Evolutionary conservation across 768 basidiomycete species (phyloP), one percentile per base, ranked within the genome.

Genomic region (Cystoderma amianthinum): DNA sequence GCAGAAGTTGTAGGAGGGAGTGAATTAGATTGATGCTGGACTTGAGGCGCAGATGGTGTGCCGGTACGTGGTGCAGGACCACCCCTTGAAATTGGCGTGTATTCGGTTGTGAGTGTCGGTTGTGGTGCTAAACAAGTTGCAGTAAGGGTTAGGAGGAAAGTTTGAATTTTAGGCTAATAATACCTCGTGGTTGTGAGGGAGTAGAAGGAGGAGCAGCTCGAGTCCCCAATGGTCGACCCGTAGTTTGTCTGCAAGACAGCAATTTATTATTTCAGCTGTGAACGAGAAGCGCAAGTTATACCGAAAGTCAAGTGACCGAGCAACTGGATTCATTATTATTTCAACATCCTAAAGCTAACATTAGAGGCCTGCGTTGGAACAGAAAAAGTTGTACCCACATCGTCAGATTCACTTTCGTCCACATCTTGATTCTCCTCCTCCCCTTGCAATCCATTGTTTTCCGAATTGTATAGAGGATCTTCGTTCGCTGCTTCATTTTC

Each of bases 281-380:
- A 11, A 32, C 11, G 28, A 3, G 24, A 23, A 38, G 15, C 5
- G 16, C 25, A 48, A 45, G 41, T 45, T 65, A 40, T 56, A 83
- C 83, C 87, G 73, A 53, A 90, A 78, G 63, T 91, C 87, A 15
- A 86, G 62, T 3, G 81, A 84, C 42, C 80, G 81, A 13, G 78
- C 60, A 6, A 80, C 67, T 2, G 80, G 80, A 52, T 95, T 89
- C 78, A 90, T 83, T 41, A 95, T 91, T 49, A 95, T 86, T 67
- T 95, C 92, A 47, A 95, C 72, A 57, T 95, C 82, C 84, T 90
- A 44, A 32, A 32, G 12, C 13, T 20, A 4, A 17, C 32, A 13
- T 32, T 23, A 32, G 13, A 5, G n/a, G 13, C 22, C 21, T 17
- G 12, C 28, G 20, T 13, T 13, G 12, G 9, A 33, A 38, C 18